Evolutionary conservation across 2,329 filamentous ascomycete genomes (phyloP), one percentile per base, ranked within the genome.

Genomic region (Biscogniauxia mediterranea): DNA sequence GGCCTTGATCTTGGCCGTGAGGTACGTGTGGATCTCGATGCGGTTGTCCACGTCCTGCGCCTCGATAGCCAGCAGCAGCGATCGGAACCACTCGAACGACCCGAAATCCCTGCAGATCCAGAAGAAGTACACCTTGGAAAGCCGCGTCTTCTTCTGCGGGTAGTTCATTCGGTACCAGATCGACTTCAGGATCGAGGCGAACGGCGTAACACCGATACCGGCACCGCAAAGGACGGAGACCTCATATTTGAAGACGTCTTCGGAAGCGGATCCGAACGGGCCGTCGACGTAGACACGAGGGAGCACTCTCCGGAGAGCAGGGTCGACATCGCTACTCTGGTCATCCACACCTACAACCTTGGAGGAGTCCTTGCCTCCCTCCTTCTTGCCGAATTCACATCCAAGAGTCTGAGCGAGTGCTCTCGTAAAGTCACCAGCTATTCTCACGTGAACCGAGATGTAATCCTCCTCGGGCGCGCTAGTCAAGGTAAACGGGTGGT

Each of bases 141-240:
- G 82, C 3, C 90, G 83, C 2, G 90, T 93, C 78, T 89, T 90
- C 76, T 89, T 86, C 74, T 91, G 88, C 2, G 90, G 89, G 77
- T 92, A 93, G 82, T 93, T 94, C 89, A 94, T 93, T 55, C 91
- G 87, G 80, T 95, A 96, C 92, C 92, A 96, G 77, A 96, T 94
- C 57, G 89, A 93, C 81, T 96, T 96, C 72, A 94, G 83, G 69
- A 94, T 93, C 0, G 90, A 92, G 13, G 91, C 91, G 77, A 93
- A 94, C 0, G 91, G 91, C n/a, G 91, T 94, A 13, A 93, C 90
- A 66, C 91, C 91, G 66, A 94, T 94, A 75, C 91, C 91, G 0
- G 90, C 91, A 62, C 91, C 91, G 61, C 90, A 89, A n/a, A 94
- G 84, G 25, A 93, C 81, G 5, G 90, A 85, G 49, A 92, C 83